Conservation (phyloP, 2,329 filamentous ascomycete genomes). For the Ophiostoma novo-ulmi region DNA sequence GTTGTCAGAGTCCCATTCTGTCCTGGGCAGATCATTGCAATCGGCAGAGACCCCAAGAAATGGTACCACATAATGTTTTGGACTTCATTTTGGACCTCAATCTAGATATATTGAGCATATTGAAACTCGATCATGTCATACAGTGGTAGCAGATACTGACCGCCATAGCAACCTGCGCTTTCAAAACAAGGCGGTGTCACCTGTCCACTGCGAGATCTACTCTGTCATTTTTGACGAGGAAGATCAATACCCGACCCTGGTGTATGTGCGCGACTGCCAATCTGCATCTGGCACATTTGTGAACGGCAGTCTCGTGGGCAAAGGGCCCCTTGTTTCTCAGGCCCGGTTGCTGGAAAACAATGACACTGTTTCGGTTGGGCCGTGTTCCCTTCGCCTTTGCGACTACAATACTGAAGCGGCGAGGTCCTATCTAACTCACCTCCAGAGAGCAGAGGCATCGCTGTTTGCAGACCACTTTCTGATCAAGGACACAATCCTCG, state of each 20-base stretch:
- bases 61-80: conserved; percentile 29
- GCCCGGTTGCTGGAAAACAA: conserved; percentile 47
- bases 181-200: conserved; percentile 42
- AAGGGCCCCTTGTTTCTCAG: conserved; percentile 35
- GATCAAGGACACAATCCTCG: conserved; percentile 48
- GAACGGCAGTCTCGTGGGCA: conserved; percentile 43
- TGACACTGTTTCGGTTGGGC: conserved; percentile 43
- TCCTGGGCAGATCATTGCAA: conserved; percentile 24
- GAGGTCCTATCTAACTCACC: conserved; percentile 27
- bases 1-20: conserved; percentile 25
- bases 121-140: not conserved
- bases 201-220: conserved; percentile 53
- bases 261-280: conserved; percentile 54
- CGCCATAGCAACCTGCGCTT: conserved; percentile 39
- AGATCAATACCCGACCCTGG: conserved; percentile 30
- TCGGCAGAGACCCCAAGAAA: conserved; percentile 31
- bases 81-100: not conserved
- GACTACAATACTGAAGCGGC: conserved; percentile 28
- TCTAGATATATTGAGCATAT: not conserved
- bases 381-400: conserved; percentile 36
- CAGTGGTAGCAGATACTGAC: conserved; percentile 14
- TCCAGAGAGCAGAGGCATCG: conserved; percentile 37
- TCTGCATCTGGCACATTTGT: conserved; percentile 52
- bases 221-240: conserved; percentile 46
- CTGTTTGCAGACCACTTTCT: conserved; percentile 45